Conservation (phyloP, 1,284 basidiomycete genomes). For the Boletellus deceptivus region DNA sequence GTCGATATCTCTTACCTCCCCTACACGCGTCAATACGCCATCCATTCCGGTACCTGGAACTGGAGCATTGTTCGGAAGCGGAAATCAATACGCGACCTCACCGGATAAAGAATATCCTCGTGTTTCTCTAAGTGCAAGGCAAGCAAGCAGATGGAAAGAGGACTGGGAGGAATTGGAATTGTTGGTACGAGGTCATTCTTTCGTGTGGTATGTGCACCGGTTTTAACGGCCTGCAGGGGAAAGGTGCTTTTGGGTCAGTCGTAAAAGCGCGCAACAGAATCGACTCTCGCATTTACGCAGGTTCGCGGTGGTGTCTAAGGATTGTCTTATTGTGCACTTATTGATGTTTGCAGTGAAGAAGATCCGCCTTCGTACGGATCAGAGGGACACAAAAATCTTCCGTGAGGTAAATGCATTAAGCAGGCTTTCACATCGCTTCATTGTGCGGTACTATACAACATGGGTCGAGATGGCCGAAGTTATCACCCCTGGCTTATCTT, state of each 20-base stretch:
- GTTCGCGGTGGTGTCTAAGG: slow-evolving; percentile 35
- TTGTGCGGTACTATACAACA: slow-evolving; percentile 87
- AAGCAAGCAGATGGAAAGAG: slow-evolving; percentile 75
- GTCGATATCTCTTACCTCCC: slow-evolving; percentile 20
- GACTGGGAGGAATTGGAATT: slow-evolving; percentile 83
- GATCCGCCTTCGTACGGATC: slow-evolving; percentile 75
- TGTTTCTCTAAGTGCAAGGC: slow-evolving; percentile 42
- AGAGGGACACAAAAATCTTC: slow-evolving; percentile 85
- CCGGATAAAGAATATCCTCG: slow-evolving; percentile 62
- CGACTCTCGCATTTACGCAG: slow-evolving; percentile 70
- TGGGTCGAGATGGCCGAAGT: slow-evolving; percentile 73
- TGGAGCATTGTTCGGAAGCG: slow-evolving; percentile 43
- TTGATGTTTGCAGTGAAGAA: slow-evolving; percentile 69
- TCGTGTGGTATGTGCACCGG: neutral
- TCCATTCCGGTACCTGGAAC: slow-evolving; percentile 20
- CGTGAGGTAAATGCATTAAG: slow-evolving; percentile 91
- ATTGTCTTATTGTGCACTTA: neutral
- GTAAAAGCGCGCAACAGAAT: slow-evolving; percentile 91
- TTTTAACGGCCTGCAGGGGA: slow-evolving; percentile 55
- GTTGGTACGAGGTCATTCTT: slow-evolving; percentile 43
- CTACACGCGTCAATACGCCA: slow-evolving; percentile 21
- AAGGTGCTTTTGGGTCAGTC: slow-evolving; percentile 91
- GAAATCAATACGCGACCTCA: slow-evolving; percentile 44
- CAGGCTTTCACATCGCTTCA: slow-evolving; percentile 83
- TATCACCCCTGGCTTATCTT: slow-evolving; percentile 45